phyloP scores from a whole-genome alignment of 2,329 filamentous ascomycete species.

The Purpureocillium takamizusanense region DNA sequence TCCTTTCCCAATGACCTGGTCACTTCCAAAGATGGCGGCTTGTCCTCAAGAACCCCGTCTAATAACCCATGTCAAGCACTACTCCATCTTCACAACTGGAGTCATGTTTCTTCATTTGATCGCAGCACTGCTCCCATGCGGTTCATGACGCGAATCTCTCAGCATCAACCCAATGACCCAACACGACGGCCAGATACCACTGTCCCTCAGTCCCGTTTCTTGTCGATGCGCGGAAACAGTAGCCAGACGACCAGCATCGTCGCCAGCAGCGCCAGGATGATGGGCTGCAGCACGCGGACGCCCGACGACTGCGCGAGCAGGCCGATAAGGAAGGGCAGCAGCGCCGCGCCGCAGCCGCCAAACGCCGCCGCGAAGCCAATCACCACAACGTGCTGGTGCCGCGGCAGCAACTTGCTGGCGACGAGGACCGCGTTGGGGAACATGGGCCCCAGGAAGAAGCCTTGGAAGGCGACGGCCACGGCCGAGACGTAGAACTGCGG shows the following conservation, averaged over 20 bases:
- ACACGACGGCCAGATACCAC: no score
- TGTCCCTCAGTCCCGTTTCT: slow-evolving; percentile 24
- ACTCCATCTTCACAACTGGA: no score
- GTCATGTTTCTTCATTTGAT: no score
- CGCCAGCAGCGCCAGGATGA: slow-evolving; percentile 41
- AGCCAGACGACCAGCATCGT: slow-evolving; percentile 37
- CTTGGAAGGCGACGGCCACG: slow-evolving; percentile 42
- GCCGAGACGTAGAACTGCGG: slow-evolving; percentile 69
- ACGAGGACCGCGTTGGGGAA: slow-evolving; percentile 66
- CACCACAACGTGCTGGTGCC: slow-evolving; percentile 63
- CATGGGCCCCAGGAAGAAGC: slow-evolving; percentile 60
- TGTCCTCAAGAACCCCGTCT: no score
- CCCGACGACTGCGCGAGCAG: slow-evolving; percentile 51
- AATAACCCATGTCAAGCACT: no score
- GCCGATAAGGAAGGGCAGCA: slow-evolving; percentile 58
- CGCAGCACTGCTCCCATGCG: no score
- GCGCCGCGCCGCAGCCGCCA: slow-evolving; percentile 61
- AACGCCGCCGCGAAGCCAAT: slow-evolving; percentile 74
- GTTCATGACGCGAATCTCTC: no score
- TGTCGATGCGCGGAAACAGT: slow-evolving; percentile 30
- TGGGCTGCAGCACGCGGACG: slow-evolving; percentile 46
- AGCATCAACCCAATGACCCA: no score
- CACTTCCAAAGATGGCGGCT: no score
- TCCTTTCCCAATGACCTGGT: no score
- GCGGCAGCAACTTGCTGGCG: slow-evolving; percentile 60